These are phyloP conservation scores for Thielaviopsis populi DNA, from an alignment of 2,329 filamentous ascomycete species.

Conservation along the genomic window DNA sequence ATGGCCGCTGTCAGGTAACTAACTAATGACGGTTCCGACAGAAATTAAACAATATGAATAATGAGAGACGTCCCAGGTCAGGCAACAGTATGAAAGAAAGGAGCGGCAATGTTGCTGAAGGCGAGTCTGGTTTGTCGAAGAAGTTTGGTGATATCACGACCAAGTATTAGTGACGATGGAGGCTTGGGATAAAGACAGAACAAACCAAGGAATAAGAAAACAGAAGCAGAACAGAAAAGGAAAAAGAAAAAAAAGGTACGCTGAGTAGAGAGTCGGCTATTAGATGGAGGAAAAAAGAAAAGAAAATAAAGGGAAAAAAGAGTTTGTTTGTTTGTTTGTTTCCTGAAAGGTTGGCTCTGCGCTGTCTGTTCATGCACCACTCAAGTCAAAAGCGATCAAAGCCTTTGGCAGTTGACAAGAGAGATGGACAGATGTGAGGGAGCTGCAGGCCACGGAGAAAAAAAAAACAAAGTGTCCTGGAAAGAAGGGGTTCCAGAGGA, in stretches of 20 bases:
- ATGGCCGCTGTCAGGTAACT: background rate
- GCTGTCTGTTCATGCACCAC: background rate
- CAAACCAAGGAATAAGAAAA: background rate
- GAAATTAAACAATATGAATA: background rate
- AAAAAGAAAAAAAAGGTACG: background rate
- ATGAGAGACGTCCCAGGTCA: slow-evolving; percentile 1
- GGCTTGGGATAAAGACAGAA: background rate
- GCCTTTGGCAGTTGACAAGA: background rate
- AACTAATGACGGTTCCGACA: background rate
- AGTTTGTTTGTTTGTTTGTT: background rate
- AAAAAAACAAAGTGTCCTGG: background rate
- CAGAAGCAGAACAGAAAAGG: background rate
- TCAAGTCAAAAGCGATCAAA: background rate
- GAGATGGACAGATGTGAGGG: background rate
- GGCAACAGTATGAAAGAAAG: slow-evolving; percentile 15
- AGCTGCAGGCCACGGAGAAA: background rate
- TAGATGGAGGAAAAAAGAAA: background rate
- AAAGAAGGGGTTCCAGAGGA: slow-evolving; percentile 7
- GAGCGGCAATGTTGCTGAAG: slow-evolving; percentile 15
- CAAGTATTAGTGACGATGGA: background rate
- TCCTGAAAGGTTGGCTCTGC: background rate
- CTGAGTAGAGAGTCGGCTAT: background rate
- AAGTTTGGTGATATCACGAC: background rate
- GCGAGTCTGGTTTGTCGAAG: background rate
- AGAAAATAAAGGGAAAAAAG: background rate